A percentile compares a stretch with the other conserved stretches of the same genome.
phyloP scores from a whole-genome alignment of 768 basidiomycete species.

The Kwoniella pini region DNA sequence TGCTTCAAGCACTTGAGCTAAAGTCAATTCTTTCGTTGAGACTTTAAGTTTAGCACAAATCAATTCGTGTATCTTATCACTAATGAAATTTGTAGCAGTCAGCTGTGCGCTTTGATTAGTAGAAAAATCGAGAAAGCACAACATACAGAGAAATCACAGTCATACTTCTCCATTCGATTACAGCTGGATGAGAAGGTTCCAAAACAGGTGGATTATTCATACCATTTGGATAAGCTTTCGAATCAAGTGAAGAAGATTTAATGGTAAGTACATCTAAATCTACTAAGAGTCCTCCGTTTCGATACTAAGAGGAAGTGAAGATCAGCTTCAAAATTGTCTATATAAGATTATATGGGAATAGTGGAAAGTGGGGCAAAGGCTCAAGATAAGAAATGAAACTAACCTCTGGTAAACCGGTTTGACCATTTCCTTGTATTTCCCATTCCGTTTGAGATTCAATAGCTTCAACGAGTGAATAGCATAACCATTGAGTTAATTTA shows the following conservation, averaged over 20 bases:
- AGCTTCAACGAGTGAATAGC: conserved; percentile 83
- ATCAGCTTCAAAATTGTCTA: not conserved
- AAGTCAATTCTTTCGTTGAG: conserved; percentile 61
- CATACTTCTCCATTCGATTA: conserved; percentile 95
- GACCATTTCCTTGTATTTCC: conserved; percentile 66
- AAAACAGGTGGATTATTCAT: conserved; percentile 60
- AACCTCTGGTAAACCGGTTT: conserved; percentile 85
- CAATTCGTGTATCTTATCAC: conserved; percentile 74
- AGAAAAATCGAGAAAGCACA: no score
- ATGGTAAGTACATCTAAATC: conserved; percentile 79
- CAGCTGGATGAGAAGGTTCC: conserved; percentile 71
- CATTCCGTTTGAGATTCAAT: conserved; percentile 75
- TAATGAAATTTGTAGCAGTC: conserved; percentile 48
- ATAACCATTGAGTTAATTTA: conserved; percentile 91
- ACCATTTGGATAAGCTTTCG: conserved; percentile 37
- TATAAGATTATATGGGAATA: not conserved
- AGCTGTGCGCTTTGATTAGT: no score
- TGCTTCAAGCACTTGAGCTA: conserved; percentile 87
- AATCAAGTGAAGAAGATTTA: conserved; percentile 61
- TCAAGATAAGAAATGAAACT: not conserved
- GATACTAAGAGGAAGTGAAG: conserved; percentile 59
- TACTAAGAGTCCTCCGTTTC: conserved; percentile 87
- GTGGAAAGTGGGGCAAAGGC: not conserved
- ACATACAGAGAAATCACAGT: conserved; percentile 88
- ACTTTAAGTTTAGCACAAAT: conserved; percentile 67